Conservation (phyloP, 2,329 filamentous ascomycete genomes). For the Aureobasidium sp. region DNA sequence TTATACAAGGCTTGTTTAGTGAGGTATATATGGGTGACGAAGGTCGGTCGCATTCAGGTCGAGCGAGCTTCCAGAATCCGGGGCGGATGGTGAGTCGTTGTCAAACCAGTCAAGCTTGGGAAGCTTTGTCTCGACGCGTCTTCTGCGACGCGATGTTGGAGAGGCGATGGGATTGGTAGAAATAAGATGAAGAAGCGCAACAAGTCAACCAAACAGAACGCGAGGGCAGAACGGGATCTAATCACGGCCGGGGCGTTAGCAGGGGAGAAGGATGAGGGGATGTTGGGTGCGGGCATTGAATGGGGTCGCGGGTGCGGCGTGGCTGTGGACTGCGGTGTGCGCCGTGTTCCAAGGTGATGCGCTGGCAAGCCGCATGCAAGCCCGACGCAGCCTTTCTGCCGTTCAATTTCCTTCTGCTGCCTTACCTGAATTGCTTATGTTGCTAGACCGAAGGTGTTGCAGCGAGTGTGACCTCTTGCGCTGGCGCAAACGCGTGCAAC, state of each 20-base stretch:
- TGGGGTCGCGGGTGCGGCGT: not conserved
- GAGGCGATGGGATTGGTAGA: constrained; percentile 7
- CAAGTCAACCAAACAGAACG: constrained; percentile 8
- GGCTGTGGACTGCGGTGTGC: not conserved
- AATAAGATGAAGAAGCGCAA: not conserved
- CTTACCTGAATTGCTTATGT: constrained; percentile 8
- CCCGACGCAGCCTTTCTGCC: not conserved
- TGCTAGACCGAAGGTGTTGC: not conserved
- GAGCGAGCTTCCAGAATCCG: not conserved
- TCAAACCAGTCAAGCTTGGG: not conserved
- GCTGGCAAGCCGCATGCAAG: constrained; percentile 9
- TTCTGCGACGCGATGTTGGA: not conserved
- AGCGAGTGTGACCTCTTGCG: not conserved
- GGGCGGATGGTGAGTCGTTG: not conserved
- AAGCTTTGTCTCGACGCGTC: constrained; percentile 5
- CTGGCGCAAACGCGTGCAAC: constrained; percentile 2
- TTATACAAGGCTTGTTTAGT: not conserved
- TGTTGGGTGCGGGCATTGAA: not conserved
- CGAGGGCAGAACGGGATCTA: constrained; percentile 9
- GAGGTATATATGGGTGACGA: not conserved
- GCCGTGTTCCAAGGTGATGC: constrained; percentile 5
- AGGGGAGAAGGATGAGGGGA: not conserved
- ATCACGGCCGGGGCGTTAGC: constrained; percentile 5
- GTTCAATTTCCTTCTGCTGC: not conserved
- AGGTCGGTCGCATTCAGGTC: constrained; percentile 1